Evolutionary conservation across 2,329 filamentous ascomycete species (phyloP).

Genomic region (Eurotiales sp.): DNA sequence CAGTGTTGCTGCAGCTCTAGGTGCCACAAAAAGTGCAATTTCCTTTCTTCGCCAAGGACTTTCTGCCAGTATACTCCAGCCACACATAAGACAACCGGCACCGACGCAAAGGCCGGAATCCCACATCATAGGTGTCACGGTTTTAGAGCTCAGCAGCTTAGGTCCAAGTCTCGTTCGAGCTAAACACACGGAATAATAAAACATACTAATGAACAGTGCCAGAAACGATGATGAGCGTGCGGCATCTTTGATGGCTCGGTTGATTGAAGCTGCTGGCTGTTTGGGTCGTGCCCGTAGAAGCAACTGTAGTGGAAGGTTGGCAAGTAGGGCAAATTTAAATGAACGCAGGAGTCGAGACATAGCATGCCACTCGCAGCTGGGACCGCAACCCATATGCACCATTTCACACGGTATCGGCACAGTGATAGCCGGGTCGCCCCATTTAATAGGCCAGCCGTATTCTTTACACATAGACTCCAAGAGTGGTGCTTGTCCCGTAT

Average conservation of each 20-base stretch:
- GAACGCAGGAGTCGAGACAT: constrained; percentile 63
- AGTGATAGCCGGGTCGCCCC: constrained; percentile 67
- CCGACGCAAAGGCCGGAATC: constrained; percentile 63
- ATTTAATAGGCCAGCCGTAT: constrained; percentile 63
- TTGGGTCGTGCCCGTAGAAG: constrained; percentile 54
- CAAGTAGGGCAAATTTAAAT: constrained; percentile 70
- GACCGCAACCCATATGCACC: constrained; percentile 74
- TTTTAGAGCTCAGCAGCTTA: constrained; percentile 56
- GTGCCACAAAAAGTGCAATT: constrained; percentile 75
- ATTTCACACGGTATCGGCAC: constrained; percentile 77
- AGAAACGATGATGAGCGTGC: constrained; percentile 72
- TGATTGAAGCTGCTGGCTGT: constrained; percentile 43
- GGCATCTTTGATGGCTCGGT: constrained; percentile 57
- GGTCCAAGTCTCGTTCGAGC: constrained; percentile 71
- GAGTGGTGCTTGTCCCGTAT: constrained; percentile 66
- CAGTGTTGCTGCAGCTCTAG: constrained; percentile 70
- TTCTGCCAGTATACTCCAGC: constrained; percentile 78
- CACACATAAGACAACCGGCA: constrained; percentile 69
- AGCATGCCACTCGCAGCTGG: constrained; percentile 69
- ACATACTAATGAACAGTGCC: constrained; percentile 70
- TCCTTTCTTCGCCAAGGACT: constrained; percentile 63
- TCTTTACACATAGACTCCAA: constrained; percentile 70
- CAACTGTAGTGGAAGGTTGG: constrained; percentile 72
- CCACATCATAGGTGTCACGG: constrained; percentile 53
- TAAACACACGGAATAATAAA: constrained; percentile 83